Conservation (phyloP, 768 basidiomycete genomes). For the Brasilioporus rufonigricans region DNA sequence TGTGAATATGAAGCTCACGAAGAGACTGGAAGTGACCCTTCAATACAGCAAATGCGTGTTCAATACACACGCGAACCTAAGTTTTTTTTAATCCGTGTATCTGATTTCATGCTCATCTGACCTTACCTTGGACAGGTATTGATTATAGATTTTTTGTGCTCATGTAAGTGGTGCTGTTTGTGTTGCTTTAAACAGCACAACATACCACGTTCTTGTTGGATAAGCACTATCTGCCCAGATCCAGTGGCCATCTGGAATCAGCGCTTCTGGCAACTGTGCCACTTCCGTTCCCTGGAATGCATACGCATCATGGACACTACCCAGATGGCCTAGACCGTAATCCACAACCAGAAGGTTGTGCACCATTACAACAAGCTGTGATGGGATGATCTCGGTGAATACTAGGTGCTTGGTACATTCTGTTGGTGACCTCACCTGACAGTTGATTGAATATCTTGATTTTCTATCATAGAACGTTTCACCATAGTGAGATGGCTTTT, state of each 20-base stretch:
- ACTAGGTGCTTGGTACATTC: neutral
- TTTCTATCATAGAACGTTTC: neutral
- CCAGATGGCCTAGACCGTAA: neutral
- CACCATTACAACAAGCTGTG: neutral
- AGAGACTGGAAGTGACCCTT: neutral
- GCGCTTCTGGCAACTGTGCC: neutral
- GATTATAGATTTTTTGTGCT: neutral
- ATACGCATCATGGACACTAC: neutral
- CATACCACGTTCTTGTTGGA: neutral
- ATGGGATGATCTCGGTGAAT: neutral
- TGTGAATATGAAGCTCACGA: neutral
- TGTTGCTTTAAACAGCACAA: neutral
- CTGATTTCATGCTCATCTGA: neutral
- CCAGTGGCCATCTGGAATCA: neutral
- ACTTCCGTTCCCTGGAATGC: neutral
- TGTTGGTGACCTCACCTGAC: neutral
- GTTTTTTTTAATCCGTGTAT: too few species aligned
- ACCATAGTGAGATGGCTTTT: neutral
- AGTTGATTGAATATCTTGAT: slow-evolving; percentile 1
- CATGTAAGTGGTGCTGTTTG: neutral
- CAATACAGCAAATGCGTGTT: neutral
- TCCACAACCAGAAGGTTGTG: neutral
- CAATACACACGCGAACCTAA: neutral
- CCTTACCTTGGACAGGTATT: neutral
- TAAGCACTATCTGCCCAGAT: neutral